phyloP scores from a whole-genome alignment of 345 rosid species.

The Kernera saxatilis region DNA sequence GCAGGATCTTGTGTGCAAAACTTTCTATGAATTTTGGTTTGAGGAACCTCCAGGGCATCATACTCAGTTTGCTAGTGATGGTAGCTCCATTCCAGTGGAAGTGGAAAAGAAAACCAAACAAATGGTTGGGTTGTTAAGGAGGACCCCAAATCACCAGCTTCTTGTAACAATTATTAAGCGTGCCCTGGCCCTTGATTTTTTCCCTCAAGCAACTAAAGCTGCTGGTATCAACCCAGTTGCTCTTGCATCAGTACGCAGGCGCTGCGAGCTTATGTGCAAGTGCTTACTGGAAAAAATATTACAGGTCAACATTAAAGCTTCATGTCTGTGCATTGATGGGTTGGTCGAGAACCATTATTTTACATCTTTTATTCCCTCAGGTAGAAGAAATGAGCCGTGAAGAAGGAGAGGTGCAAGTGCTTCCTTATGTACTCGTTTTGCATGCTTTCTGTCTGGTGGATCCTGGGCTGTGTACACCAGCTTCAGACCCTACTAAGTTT shows the following conservation, averaged over 20 bases:
- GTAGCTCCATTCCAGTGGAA: constrained; percentile 88
- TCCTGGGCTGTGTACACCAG: constrained; percentile 85
- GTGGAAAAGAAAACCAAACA: constrained; percentile 91
- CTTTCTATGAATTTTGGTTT: constrained; percentile 97
- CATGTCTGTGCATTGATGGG: constrained; percentile 8
- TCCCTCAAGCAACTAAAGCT: constrained; percentile 94
- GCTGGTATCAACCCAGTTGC: constrained; percentile 86
- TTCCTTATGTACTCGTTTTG: constrained; percentile 81
- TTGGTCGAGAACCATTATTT: constrained; percentile 12
- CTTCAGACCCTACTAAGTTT: constrained; percentile 90
- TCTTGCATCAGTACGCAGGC: constrained; percentile 82
- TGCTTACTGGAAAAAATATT: constrained; percentile 90
- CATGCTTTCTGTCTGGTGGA: constrained; percentile 96
- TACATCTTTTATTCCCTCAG: constrained; percentile 35
- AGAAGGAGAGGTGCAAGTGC: constrained; percentile 58
- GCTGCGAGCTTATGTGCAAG: constrained; percentile 96
- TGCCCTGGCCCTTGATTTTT: constrained; percentile 88
- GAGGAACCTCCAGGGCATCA: constrained; percentile 81
- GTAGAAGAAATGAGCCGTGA: constrained; percentile 76
- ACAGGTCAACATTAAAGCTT: constrained; percentile 50
- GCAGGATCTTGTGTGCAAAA: constrained; percentile 99
- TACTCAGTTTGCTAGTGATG: constrained; percentile 63
- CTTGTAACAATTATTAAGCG: constrained; percentile 84
- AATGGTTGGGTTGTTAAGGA: constrained; percentile 83
- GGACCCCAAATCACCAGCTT: constrained; percentile 76